A percentile compares a stretch with the other conserved stretches of the same genome.
phyloP scores from a whole-genome alignment of 306 rosid genomes.

The Vigna hirtella region DNA sequence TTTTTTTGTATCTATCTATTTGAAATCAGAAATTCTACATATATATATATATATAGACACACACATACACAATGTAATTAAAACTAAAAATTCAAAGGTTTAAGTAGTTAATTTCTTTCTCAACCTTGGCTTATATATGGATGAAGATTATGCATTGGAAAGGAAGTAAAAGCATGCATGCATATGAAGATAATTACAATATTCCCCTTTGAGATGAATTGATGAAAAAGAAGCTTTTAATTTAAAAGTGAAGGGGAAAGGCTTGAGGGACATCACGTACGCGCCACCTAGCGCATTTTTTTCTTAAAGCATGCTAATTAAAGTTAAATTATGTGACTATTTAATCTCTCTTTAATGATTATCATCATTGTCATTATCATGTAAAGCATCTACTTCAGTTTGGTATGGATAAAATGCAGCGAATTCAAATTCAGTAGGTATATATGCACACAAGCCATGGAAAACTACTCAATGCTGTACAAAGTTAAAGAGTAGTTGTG shows the following conservation, averaged over 20 bases:
- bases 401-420: not conserved
- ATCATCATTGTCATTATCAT: slow-evolving; percentile 1
- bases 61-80: not conserved
- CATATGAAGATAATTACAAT: slow-evolving; percentile 11
- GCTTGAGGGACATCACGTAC: slow-evolving; percentile 10
- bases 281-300: slow-evolving; percentile 21
- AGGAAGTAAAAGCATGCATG: slow-evolving; percentile 15
- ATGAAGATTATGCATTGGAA: not conserved
- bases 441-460: not conserved
- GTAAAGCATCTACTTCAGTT: not conserved
- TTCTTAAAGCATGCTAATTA: slow-evolving; percentile 19
- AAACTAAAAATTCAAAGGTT: slow-evolving; percentile 34
- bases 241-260: slow-evolving; percentile 35
- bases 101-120: not conserved
- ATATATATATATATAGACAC: not conserved
- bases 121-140: not conserved
- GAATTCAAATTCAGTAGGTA: slow-evolving; percentile 4
- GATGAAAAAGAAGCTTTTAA: slow-evolving; percentile 22
- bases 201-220: slow-evolving; percentile 12
- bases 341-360: slow-evolving; percentile 4
- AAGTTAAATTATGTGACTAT: slow-evolving; percentile 17
- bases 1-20: too few species aligned
- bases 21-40: too few species aligned
- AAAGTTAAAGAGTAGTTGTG: not conserved
- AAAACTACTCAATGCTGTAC: not conserved